Conservation (phyloP, 352 stramenopile species). For the Blastocystis sp. region DNA sequence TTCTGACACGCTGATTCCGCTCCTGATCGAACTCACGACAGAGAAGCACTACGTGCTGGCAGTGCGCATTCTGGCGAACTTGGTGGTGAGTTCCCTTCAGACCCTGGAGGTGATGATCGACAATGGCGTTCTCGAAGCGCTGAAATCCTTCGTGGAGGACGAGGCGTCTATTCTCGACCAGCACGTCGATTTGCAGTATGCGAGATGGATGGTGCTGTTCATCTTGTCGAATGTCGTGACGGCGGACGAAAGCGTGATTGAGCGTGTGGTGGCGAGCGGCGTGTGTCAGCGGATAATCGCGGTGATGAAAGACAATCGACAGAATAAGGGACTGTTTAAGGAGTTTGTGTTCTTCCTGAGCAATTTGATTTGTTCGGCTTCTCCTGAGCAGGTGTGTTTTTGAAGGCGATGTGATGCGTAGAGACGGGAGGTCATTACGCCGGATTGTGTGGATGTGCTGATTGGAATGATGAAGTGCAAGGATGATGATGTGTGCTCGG, state of each 20-base stretch:
- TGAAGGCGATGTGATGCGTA: not conserved
- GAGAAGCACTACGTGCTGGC: not conserved
- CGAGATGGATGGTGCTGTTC: not conserved
- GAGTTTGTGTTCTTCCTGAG: conserved; percentile 57
- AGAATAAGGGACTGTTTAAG: not conserved
- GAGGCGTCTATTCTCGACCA: not conserved
- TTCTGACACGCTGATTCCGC: not conserved
- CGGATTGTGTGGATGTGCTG: not conserved
- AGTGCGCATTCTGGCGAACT: not conserved
- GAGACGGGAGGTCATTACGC: not conserved
- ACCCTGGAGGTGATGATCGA: not conserved
- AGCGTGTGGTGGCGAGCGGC: not conserved
- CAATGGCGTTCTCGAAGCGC: not conserved
- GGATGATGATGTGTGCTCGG: conserved; percentile 17
- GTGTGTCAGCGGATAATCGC: not conserved
- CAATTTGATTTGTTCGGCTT: conserved; percentile 43
- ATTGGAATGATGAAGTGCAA: conserved; percentile 22
- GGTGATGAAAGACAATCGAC: not conserved
- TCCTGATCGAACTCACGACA: not conserved
- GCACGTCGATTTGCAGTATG: not conserved
- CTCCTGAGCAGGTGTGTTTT: not conserved
- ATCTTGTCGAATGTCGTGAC: conserved; percentile 12
- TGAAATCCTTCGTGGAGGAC: not conserved
- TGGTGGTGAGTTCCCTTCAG: not conserved
- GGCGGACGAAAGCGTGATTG: not conserved